These are phyloP conservation scores for Melanogaster broomeanus DNA, from an alignment of 768 basidiomycete species.

Conservation along the genomic window DNA sequence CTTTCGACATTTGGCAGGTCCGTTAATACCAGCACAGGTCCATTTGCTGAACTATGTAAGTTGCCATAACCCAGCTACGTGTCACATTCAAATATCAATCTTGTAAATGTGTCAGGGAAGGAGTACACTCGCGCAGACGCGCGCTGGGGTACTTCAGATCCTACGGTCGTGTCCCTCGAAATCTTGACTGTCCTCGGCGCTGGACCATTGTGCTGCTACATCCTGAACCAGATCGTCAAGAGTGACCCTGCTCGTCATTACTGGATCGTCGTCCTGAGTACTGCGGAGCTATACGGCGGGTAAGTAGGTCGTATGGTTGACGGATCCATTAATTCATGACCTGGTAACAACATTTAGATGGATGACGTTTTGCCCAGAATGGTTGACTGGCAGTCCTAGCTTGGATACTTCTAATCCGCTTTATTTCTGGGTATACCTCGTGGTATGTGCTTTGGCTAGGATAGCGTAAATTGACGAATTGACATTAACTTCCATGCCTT, in stretches of 20 bases:
- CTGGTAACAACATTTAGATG: conserved; percentile 42
- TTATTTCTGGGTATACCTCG: conserved; percentile 79
- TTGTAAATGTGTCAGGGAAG: conserved; percentile 53
- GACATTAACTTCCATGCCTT: not conserved
- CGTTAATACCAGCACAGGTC: conserved; percentile 67
- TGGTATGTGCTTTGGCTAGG: conserved; percentile 48
- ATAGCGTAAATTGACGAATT: not conserved
- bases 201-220: conserved; percentile 73
- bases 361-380: conserved; percentile 92
- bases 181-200: conserved; percentile 76
- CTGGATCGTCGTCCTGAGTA: conserved; percentile 79
- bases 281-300: conserved; percentile 79
- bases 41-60: conserved; percentile 77
- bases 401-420: conserved; percentile 70
- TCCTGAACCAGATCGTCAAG: conserved; percentile 63
- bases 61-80: not conserved
- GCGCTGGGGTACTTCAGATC: conserved; percentile 80
- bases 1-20: conserved; percentile 72
- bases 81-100: not conserved
- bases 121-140: conserved; percentile 81
- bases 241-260: conserved; percentile 58
- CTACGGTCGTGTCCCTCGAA: conserved; percentile 81
- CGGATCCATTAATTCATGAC: not conserved
- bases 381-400: conserved; percentile 74
- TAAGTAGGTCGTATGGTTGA: conserved; percentile 35